Conservation (phyloP, 176 grass and related monocot genomes). For the Oryza punctata region DNA sequence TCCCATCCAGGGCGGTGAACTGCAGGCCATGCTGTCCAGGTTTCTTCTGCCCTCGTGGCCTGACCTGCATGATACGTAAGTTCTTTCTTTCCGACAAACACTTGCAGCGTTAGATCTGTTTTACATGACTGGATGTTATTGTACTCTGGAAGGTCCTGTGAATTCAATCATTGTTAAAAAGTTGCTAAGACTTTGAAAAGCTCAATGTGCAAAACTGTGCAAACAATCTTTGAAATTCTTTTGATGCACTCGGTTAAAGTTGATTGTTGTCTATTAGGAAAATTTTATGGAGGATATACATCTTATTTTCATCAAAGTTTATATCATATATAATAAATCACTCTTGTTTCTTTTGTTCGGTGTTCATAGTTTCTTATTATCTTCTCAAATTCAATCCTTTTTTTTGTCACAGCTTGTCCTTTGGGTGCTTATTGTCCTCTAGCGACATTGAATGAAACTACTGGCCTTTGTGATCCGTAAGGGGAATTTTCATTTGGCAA, state of each 20-base stretch:
- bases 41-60: constrained; percentile 65
- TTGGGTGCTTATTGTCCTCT: constrained; percentile 83
- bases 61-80: constrained; percentile 85
- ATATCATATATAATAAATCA: background rate
- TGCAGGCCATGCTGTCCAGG: constrained; percentile 62
- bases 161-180: background rate
- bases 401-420: constrained; percentile 65
- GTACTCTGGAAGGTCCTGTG: background rate
- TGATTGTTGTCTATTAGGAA: background rate
- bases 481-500: constrained; percentile 24
- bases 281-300: background rate
- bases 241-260: background rate
- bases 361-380: constrained; percentile 10
- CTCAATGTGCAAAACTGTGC: background rate
- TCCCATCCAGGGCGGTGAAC: constrained; percentile 36
- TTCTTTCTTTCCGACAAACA: constrained; percentile 12
- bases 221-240: constrained; percentile 15
- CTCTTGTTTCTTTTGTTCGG: constrained; percentile 3
- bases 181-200: background rate
- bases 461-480: constrained; percentile 78
- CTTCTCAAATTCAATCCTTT: constrained; percentile 1
- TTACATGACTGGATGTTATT: background rate
- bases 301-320: constrained; percentile 6
- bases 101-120: background rate
- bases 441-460: constrained; percentile 53